These are phyloP conservation scores for Rhizophlyctis rosea DNA, from an alignment of 192 early-diverging fungal genomes.

Conservation along the genomic window DNA sequence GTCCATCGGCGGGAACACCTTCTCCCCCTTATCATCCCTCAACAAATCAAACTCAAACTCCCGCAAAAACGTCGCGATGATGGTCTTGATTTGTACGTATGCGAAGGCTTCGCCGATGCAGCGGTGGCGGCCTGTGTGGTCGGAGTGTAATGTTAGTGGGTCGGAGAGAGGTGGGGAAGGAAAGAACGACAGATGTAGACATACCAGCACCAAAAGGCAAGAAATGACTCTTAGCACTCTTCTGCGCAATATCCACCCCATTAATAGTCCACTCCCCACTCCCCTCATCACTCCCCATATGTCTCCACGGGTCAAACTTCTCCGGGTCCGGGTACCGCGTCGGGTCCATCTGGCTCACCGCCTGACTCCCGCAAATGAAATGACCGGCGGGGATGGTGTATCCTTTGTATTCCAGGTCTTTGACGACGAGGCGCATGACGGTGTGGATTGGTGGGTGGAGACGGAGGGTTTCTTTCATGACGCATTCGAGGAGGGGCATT, in stretches of 20 bases:
- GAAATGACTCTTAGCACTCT: slow-evolving; percentile 73
- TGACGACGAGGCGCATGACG: slow-evolving; percentile 89
- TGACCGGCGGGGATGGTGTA: slow-evolving; percentile 87
- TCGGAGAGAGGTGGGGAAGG: slow-evolving; percentile 3
- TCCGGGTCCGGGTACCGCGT: slow-evolving; percentile 74
- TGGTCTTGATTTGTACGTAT: slow-evolving; percentile 93
- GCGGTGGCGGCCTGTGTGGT: slow-evolving; percentile 73
- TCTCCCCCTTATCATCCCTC: slow-evolving; percentile 44
- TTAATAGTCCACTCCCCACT: slow-evolving; percentile 56
- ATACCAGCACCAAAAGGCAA: slow-evolving; percentile 94
- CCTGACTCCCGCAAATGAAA: slow-evolving; percentile 80
- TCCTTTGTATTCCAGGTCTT: slow-evolving; percentile 68
- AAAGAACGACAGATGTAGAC: background rate
- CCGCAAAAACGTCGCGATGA: slow-evolving; percentile 77
- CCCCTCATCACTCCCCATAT: slow-evolving; percentile 50
- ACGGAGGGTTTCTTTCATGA: slow-evolving; percentile 89
- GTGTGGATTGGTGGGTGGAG: slow-evolving; percentile 91
- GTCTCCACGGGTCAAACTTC: slow-evolving; percentile 79
- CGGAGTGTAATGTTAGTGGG: background rate
- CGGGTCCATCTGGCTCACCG: slow-evolving; percentile 77
- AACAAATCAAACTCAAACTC: slow-evolving; percentile 71
- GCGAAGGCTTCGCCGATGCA: slow-evolving; percentile 99
- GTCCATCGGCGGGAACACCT: slow-evolving; percentile 77
- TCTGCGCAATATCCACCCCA: slow-evolving; percentile 61
- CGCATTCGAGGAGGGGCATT: slow-evolving; percentile 70